Evolutionary conservation across 345 rosid species (phyloP), one percentile per base, ranked within the genome.

Genomic region (Abelmoschus esculentus): DNA sequence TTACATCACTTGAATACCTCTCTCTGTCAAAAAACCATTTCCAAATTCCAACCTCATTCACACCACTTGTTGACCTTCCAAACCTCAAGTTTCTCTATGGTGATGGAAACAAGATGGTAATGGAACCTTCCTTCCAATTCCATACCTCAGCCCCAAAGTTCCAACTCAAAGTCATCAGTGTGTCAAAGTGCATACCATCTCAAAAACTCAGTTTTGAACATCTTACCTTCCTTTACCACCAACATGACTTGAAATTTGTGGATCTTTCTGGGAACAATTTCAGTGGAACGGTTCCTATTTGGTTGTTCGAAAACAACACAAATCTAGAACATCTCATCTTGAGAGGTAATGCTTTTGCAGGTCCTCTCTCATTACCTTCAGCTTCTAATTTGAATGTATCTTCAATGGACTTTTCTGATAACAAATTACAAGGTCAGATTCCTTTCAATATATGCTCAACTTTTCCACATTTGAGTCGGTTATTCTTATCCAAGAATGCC

Each of bases 231-330:
- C 61, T 77, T 1, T 13, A 17, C 34, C 2, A 61, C 1, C 79
- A 77, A 1, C 12, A 66, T 36, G 49, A 70, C 10, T 40, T 80
- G 40, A 46, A 18, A 29, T 0, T 0, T 1, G 40, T 55, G 66
- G 34, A 62, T 40, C 68, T 77, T 3, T 60, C 64, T 9, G 5
- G 34, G 49, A 1, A 13, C 7, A 7, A n/a, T 1, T 5, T 80
- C 12, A 40, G 3, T 0, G 77, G 66, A 28, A 44, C 14, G 3
- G 60, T 77, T 31, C 83, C 79, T 5, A 0, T 3, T 44, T 82
- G 85, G 85, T 58, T 79, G 47, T 29, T 82, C 2, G 12, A n/a
- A 14, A 82, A 79, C 67, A 82, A 82, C 32, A 42, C 73, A 19
- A 32, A 34, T 0, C 66, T 82, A 22, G 18, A 22, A 17, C 0